Conservation (phyloP, 2,329 filamentous ascomycete species). For the Orbilia oligospora region DNA sequence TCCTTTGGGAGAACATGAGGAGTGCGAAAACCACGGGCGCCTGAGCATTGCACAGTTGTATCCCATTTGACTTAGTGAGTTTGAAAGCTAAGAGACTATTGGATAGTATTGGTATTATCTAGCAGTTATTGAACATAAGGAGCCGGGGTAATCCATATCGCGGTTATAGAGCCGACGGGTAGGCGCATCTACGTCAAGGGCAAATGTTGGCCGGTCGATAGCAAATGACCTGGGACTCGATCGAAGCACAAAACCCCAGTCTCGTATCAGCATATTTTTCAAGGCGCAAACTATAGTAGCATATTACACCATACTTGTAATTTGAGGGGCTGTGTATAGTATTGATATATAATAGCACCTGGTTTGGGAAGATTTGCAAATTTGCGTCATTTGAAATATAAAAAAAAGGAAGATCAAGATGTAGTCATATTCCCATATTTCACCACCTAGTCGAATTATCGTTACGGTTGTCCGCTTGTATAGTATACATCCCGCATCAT, state of each 20-base stretch:
- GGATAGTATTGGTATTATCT: not conserved
- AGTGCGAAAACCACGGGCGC: not conserved
- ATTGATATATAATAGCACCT: no score
- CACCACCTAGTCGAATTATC: no score
- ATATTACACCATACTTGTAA: not conserved
- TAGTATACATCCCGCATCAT: not conserved
- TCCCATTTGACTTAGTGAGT: not conserved
- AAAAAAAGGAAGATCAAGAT: not conserved
- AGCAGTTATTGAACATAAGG: not conserved
- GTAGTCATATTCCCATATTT: no score
- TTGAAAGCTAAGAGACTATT: not conserved
- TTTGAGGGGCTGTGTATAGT: not conserved
- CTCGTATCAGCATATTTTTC: not conserved
- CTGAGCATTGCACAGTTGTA: not conserved
- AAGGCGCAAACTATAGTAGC: not conserved
- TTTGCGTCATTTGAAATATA: no score
- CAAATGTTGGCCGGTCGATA: not conserved
- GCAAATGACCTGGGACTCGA: not conserved
- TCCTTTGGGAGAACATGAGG: not conserved
- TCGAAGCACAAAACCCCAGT: not conserved
- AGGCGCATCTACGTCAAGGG: not conserved
- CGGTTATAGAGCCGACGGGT: constrained; percentile 21
- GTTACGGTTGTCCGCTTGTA: no score
- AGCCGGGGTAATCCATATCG: constrained; percentile 15
- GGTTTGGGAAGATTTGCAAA: no score